These are phyloP conservation scores for Sclerospora graminicola DNA, from an alignment of 352 stramenopile species.

Conservation along the genomic window DNA sequence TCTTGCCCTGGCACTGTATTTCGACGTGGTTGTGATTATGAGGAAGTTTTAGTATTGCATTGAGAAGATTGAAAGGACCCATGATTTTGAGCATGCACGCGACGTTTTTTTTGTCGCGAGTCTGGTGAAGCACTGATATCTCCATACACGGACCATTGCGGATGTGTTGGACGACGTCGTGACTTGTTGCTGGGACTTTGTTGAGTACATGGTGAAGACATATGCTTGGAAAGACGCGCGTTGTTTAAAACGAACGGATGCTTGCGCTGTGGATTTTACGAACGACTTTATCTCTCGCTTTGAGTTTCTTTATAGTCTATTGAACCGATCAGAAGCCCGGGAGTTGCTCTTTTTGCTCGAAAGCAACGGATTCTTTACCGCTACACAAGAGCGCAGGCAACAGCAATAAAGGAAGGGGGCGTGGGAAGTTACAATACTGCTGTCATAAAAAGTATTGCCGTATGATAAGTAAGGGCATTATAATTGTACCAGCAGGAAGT, in stretches of 20 bases:
- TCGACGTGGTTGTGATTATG: slow-evolving; percentile 74
- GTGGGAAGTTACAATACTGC: no score
- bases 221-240: slow-evolving; percentile 11
- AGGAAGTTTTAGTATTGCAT: slow-evolving; percentile 47
- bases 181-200: slow-evolving; percentile 55
- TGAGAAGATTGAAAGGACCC: slow-evolving; percentile 29
- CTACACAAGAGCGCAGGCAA: slow-evolving; percentile 27
- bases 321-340: slow-evolving; percentile 49
- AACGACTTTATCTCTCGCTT: slow-evolving; percentile 49
- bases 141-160: slow-evolving; percentile 53
- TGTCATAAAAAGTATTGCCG: no score
- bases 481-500: no score
- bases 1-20: slow-evolving; percentile 64
- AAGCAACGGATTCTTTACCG: slow-evolving; percentile 58
- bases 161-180: slow-evolving; percentile 52
- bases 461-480: no score
- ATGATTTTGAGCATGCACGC: slow-evolving; percentile 70
- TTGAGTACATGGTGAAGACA: slow-evolving; percentile 34
- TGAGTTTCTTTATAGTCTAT: slow-evolving; percentile 47
- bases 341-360: slow-evolving; percentile 67
- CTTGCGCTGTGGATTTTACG: slow-evolving; percentile 21
- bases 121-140: slow-evolving; percentile 56
- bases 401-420: no score
- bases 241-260: neutral
- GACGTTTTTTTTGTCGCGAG: slow-evolving; percentile 51